phyloP scores from a whole-genome alignment of 2,329 filamentous ascomycete genomes.

The Trichoderma sp. region DNA sequence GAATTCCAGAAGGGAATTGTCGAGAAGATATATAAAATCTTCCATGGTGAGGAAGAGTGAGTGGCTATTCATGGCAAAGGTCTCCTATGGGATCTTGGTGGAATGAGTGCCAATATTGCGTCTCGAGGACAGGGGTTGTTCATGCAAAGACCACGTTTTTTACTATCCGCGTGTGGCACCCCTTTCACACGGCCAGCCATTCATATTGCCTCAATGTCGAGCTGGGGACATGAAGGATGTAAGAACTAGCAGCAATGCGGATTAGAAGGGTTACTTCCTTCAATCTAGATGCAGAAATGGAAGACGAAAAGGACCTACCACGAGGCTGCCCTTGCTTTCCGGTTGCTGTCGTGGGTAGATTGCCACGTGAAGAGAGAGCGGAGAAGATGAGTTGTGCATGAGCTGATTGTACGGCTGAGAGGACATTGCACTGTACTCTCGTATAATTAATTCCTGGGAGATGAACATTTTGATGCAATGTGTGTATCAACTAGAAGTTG shows the following conservation, averaged over 20 bases:
- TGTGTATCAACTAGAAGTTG: background rate
- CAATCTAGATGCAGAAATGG: background rate
- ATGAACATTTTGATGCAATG: background rate
- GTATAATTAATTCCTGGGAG: background rate
- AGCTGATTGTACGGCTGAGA: background rate
- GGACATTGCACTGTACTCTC: background rate
- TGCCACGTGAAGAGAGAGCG: background rate
- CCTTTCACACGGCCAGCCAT: background rate
- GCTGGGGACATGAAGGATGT: background rate
- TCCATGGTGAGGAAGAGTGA: background rate
- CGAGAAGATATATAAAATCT: background rate
- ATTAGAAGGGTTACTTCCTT: background rate
- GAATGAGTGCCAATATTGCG: background rate
- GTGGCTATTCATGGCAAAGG: background rate
- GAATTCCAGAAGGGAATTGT: background rate
- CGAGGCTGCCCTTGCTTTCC: background rate
- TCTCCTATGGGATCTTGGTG: background rate
- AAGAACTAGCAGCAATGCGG: background rate
- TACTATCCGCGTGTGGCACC: background rate
- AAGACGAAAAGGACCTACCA: background rate
- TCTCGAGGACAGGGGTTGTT: background rate
- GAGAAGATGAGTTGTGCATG: background rate
- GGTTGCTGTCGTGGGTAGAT: background rate
- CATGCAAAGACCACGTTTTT: constrained; percentile 5
- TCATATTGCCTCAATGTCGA: background rate